Evolutionary conservation across 139 green algal genomes (phyloP).

Genomic region (Tetradesmus obliquus): DNA sequence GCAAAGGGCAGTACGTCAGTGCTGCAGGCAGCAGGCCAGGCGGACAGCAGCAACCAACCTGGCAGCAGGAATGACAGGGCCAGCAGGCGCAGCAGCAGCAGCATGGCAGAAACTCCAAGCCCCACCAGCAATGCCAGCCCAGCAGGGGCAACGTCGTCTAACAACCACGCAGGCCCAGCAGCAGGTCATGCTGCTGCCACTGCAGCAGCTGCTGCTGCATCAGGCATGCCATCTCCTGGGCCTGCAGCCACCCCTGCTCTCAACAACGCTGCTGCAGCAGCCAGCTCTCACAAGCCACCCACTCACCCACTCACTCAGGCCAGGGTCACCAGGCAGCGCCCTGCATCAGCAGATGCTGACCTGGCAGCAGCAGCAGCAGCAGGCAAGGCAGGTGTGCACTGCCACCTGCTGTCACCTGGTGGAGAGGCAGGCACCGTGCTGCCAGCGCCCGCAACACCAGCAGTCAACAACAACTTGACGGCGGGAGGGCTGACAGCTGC

Average conservation of each 20-base stretch:
- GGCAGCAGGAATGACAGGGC: too few relatives aligned
- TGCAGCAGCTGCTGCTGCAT: background rate
- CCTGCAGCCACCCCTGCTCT: background rate
- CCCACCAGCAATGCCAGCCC: too few relatives aligned
- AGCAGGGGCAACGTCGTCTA: too few relatives aligned
- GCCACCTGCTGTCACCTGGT: background rate
- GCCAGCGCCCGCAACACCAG: background rate
- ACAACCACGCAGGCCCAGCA: too few relatives aligned
- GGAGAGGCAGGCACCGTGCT: background rate
- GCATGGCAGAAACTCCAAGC: too few relatives aligned
- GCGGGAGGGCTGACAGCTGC: background rate
- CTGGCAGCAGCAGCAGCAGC: background rate
- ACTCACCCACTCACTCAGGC: background rate
- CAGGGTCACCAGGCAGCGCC: background rate
- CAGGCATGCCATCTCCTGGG: background rate
- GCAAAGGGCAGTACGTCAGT: background rate
- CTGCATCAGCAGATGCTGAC: background rate
- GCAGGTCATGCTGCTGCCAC: background rate
- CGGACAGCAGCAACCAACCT: too few relatives aligned
- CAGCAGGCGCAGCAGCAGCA: too few relatives aligned
- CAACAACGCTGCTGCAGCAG: background rate
- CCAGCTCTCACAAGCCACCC: background rate
- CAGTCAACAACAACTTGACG: background rate
- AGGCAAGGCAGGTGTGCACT: background rate
- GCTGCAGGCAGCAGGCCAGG: background rate